Percentiles rank a stretch among this genome's conserved stretches.
Evolutionary conservation across 2,329 filamentous ascomycete genomes (phyloP).

Genomic region (Juglanconis oblonga): DNA sequence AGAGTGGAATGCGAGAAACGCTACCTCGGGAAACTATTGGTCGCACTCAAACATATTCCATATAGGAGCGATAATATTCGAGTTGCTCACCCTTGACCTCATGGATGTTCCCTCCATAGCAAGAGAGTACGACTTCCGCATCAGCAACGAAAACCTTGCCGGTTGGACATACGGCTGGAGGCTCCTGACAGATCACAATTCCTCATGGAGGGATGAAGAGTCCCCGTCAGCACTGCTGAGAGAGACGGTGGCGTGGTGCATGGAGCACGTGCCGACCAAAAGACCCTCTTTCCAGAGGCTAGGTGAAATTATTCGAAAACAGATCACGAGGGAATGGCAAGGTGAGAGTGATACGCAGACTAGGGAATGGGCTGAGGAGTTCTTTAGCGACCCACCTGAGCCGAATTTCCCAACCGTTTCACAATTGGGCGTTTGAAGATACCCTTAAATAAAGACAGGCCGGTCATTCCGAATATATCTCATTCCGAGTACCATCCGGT

Average conservation of each 20-base stretch:
- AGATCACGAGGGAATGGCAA: background rate
- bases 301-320: background rate
- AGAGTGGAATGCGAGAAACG: background rate
- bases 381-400: background rate
- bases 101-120: background rate
- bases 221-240: background rate
- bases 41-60: slow-evolving; percentile 4
- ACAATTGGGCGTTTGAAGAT: background rate
- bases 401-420: background rate
- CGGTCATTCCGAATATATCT: too few relatives aligned
- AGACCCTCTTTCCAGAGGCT: background rate
- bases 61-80: background rate
- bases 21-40: background rate
- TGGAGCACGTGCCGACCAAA: background rate
- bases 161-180: slow-evolving; percentile 5
- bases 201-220: background rate
- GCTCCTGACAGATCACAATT: background rate
- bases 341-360: background rate
- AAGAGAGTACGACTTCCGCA: background rate
- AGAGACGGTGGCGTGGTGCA: background rate
- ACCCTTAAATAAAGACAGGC: background rate
- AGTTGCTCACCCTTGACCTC: background rate
- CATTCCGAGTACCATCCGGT: too few relatives aligned
- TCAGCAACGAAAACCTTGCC: background rate
- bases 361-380: background rate